Base-by-base conservation (phyloP, 352 stramenopile genomes). In the Pythium insidiosum region DNA sequence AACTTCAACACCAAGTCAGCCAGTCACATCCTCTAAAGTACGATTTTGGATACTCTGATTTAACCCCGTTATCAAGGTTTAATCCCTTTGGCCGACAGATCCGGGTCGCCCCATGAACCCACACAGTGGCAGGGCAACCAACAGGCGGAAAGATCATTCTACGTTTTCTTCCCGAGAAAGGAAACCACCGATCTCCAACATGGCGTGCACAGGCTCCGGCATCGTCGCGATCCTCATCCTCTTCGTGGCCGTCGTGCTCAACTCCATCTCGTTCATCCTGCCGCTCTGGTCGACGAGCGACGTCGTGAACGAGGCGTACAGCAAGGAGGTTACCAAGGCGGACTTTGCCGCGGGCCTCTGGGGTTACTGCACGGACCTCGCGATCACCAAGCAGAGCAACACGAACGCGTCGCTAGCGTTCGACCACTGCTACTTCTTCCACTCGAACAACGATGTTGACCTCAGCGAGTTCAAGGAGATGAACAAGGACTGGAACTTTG, bases 381-480 rank as follows among this genome's bases (percentile, higher is more conserved):
- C 79, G 49, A 54, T 83, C 49, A 47, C 38, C 34, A 36, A 36
- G 42, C n/a, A 35, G 29, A 43, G 18, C 7, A 26, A 11, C 22
- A 42, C 22, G 16, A 70, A 80, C 45, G 37, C 47, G 30, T 59
- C 44, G 30, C 43, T 63, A 22, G 49, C 48, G 30, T 84, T 82
- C 25, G 68, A 86, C 58, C 65, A 75, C 49, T 86, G 73, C 55
- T 86, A 78, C 53, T 69, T 84, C 56, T 86, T 84, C 59, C 68
- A 86, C 53, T 78, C 73, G 11, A 66, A 63, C 1, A 80, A 63
- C 55, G 54, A 78, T 21, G 73, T 72, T 46, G 50, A 86, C 30
- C 21, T 78, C 3, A 51, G 54, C 48, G 52, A 86, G 33, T 21
- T 81, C 3, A 51, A 53, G 2, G 53, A 62, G 5, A 21, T 65